phyloP scores from a whole-genome alignment of 2,329 filamentous ascomycete species.

The Alternaria infectoria region DNA sequence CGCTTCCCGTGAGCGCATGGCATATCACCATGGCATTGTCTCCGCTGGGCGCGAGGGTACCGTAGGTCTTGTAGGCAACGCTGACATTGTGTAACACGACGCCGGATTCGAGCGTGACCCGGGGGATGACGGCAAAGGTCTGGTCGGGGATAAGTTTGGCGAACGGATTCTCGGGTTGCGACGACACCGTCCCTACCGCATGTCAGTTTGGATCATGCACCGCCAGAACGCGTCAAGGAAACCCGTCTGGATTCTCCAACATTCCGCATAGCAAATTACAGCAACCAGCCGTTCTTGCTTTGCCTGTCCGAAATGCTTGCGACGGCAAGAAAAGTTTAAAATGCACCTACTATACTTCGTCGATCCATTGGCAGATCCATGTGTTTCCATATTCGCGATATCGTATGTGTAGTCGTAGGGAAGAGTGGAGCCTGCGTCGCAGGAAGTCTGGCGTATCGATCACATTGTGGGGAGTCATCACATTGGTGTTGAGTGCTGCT shows the following conservation, averaged over 20 bases:
- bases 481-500: slow-evolving; percentile 25
- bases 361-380: slow-evolving; percentile 28
- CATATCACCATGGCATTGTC: slow-evolving; percentile 75
- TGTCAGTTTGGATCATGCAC: slow-evolving; percentile 22
- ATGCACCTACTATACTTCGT: slow-evolving; percentile 21
- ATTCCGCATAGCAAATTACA: not conserved
- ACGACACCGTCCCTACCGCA: slow-evolving; percentile 41
- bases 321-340: not conserved
- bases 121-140: slow-evolving; percentile 82
- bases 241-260: not conserved
- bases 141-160: slow-evolving; percentile 86
- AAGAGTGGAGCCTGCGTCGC: slow-evolving; percentile 17
- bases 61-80: slow-evolving; percentile 69
- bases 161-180: slow-evolving; percentile 92
- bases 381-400: slow-evolving; percentile 22
- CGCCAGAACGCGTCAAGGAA: not conserved
- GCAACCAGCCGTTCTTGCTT: not conserved
- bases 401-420: slow-evolving; percentile 11
- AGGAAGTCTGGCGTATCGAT: slow-evolving; percentile 15
- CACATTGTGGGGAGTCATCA: slow-evolving; percentile 38
- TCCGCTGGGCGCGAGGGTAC: slow-evolving; percentile 60
- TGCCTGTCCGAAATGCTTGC: slow-evolving; percentile 3
- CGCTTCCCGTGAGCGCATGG: slow-evolving; percentile 84
- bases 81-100: slow-evolving; percentile 78
- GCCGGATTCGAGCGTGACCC: slow-evolving; percentile 92